Percentiles rank a stretch among this genome's conserved stretches.
These are phyloP conservation scores for Suhomyces bribrorum DNA, from an alignment of 1,139 yeast genomes.

Conservation along the genomic window DNA sequence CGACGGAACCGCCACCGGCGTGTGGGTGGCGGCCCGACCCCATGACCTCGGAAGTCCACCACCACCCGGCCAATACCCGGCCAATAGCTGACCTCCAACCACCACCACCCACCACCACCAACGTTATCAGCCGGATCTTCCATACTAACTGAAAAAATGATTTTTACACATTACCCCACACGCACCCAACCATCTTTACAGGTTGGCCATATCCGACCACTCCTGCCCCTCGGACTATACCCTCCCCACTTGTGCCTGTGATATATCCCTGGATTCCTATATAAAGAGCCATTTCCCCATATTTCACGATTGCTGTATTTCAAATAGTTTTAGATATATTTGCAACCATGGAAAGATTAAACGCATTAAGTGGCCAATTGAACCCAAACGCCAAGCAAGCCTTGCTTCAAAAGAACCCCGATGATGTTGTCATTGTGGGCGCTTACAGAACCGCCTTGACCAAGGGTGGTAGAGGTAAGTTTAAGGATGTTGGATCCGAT, in stretches of 20 bases:
- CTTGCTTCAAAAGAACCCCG: constrained; percentile 61
- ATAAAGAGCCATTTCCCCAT: constrained; percentile 6
- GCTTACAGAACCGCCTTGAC: constrained; percentile 91
- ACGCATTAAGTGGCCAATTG: constrained; percentile 60
- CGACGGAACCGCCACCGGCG: too few species aligned
- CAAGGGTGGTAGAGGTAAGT: constrained; percentile 80
- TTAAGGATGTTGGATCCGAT: constrained; percentile 75
- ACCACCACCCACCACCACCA: too few species aligned
- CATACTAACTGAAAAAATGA: too few species aligned
- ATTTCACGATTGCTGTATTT: neutral
- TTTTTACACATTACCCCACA: constrained; percentile 1
- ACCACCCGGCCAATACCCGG: too few species aligned
- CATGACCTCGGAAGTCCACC: too few species aligned
- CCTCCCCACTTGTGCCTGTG: constrained; percentile 13
- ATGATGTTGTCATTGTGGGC: constrained; percentile 82
- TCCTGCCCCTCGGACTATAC: constrained; percentile 6
- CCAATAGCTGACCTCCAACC: too few species aligned
- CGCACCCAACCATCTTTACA: neutral
- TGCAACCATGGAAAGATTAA: constrained; percentile 56
- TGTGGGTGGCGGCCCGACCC: too few species aligned
- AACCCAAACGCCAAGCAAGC: constrained; percentile 48
- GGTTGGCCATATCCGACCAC: too few species aligned
- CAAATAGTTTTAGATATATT: too few species aligned
- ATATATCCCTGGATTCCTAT: constrained; percentile 4
- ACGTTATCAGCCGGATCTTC: too few species aligned